These are phyloP conservation scores for Starmera quercuum DNA, from an alignment of 805 yeast species.

Conservation along the genomic window DNA sequence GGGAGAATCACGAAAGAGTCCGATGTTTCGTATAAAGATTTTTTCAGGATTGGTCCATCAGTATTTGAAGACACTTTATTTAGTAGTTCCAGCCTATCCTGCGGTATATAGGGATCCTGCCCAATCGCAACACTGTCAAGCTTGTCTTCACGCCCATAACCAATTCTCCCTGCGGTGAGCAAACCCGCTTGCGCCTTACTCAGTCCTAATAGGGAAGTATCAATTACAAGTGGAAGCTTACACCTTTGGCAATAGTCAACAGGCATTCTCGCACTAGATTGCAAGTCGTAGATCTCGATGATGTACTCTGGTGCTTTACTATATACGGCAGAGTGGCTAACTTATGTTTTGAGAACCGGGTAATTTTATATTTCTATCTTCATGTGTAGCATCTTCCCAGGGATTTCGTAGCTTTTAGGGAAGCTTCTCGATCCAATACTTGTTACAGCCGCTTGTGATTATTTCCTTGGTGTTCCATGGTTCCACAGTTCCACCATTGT, in stretches of 20 bases:
- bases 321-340: too few species aligned
- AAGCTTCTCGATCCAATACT: slow-evolving; percentile 23
- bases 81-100: slow-evolving; percentile 10
- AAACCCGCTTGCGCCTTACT: slow-evolving; percentile 49
- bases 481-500: too few species aligned
- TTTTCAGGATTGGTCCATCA: slow-evolving; percentile 5
- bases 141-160: slow-evolving; percentile 9
- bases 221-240: slow-evolving; percentile 47
- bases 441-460: too few species aligned
- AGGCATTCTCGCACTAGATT: too few species aligned
- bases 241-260: slow-evolving; percentile 51
- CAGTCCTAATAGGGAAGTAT: slow-evolving; percentile 44
- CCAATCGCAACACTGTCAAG: slow-evolving; percentile 7
- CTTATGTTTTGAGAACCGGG: too few species aligned
- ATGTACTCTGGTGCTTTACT: too few species aligned
- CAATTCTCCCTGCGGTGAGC: slow-evolving; percentile 31
- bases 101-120: slow-evolving; percentile 19
- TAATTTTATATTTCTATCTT: too few species aligned
- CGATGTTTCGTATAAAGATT: slow-evolving; percentile 7
- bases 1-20: slow-evolving; percentile 21
- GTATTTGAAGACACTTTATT: slow-evolving; percentile 3
- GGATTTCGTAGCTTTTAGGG: too few species aligned
- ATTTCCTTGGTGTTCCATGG: too few species aligned
- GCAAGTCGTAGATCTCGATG: too few species aligned
- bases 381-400: too few species aligned